Evolutionary conservation across 129 eudicot genomes (phyloP), one percentile per base, ranked within the genome.

Genomic region (Tagetes patula): DNA sequence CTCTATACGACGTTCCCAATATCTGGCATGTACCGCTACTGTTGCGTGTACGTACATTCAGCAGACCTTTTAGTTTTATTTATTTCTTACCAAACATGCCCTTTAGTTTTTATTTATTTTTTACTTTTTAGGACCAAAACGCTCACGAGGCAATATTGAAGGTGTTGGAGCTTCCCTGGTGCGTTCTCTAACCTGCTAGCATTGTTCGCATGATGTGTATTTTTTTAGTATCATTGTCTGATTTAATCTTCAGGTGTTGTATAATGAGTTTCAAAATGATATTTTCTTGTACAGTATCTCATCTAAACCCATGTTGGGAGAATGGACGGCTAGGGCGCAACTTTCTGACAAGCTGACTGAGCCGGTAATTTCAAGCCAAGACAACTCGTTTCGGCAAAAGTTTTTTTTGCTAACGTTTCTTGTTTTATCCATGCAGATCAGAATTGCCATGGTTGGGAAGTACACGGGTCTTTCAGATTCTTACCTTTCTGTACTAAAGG

Each of bases 361-460:
- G 70, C 76, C 83, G 71, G 90, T 86, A 77, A 71, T 63, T 71
- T 70, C 48, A 33, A 49, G 60, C 36, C 50, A 8, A 31, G 52
- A 49, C 27, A 32, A 38, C 4, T 68, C 14, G 68, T 77, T 50
- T 50, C 30, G 30, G 36, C 5, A 8, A 7, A 41, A 3, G 37
- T 63, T 42, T 5, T 9, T 37, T 30, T 60, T 52, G 43, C 65
- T 71, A 13, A 75, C 56, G 27, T 27, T 47, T 61, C 42, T 32
- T 45, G 69, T 12, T n/a, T 49, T 59, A 30, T 53, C 43, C 60
- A 34, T 67, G 71, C 84, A 92, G 98, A 94, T 92, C 54, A 85
- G 91, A 81, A 75, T 92, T 54, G 96, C 98, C 34, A 89, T 92
- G 98, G 98, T 92, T 41, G 96, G 98, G 56, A 92, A 92, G 85